These are phyloP conservation scores for Takakia lepidozioides DNA, from an alignment of 225 moss, liverwort and hornwort species.

Conservation along the genomic window DNA sequence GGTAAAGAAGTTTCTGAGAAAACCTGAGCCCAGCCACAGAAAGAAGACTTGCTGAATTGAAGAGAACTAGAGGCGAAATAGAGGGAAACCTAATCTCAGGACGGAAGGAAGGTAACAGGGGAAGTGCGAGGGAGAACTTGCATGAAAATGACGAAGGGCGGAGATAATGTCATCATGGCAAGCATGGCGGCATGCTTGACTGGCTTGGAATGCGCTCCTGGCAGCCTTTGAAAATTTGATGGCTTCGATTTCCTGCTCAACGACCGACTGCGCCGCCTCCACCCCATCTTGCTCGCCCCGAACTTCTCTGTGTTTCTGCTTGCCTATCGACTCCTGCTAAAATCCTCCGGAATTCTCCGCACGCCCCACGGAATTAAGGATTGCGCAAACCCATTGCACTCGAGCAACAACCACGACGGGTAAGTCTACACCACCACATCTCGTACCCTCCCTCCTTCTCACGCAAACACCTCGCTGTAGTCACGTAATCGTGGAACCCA, in stretches of 20 bases:
- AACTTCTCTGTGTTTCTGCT: slow-evolving; percentile 20
- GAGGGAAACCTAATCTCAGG: not conserved
- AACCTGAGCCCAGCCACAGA: not conserved
- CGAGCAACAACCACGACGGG: no score
- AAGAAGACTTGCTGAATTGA: no score
- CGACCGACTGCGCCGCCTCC: slow-evolving; percentile 16
- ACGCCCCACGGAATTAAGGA: no score
- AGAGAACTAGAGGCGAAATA: no score
- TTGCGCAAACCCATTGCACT: no score
- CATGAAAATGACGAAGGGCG: slow-evolving; percentile 51
- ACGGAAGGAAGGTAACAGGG: not conserved
- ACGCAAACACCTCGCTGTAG: no score
- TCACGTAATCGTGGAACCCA: no score
- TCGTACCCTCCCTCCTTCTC: no score
- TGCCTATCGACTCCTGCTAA: not conserved
- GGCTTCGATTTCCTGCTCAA: slow-evolving; percentile 15
- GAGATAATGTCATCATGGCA: slow-evolving; percentile 36
- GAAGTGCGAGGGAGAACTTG: slow-evolving; percentile 16
- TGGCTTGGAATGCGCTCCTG: slow-evolving; percentile 22
- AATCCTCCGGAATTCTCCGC: no score
- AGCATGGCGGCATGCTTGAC: slow-evolving; percentile 47
- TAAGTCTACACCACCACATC: no score
- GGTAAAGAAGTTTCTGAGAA: not conserved
- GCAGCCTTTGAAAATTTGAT: slow-evolving; percentile 20
- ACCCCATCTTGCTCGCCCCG: slow-evolving; percentile 25